Percentiles rank a stretch among this genome's conserved stretches.
Conservation (phyloP, 805 yeast genomes). For the Metschnikowia borealis region DNA sequence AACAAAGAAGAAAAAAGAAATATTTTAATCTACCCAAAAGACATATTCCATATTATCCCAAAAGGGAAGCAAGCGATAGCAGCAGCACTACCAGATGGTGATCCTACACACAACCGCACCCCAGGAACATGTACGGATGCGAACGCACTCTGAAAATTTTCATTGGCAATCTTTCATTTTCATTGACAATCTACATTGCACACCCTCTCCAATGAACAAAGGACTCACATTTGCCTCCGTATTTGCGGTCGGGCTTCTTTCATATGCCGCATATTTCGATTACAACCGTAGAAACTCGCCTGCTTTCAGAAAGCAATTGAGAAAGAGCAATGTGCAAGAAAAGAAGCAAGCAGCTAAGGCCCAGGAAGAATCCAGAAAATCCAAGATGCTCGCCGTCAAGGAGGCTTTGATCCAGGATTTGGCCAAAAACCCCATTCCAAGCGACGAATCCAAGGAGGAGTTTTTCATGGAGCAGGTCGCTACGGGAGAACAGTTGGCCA, state of each 20-base stretch:
- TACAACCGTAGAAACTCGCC: slow-evolving; percentile 80
- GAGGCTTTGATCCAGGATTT: slow-evolving; percentile 61
- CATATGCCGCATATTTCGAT: slow-evolving; percentile 88
- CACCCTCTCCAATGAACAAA: slow-evolving; percentile 23
- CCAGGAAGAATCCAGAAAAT: slow-evolving; percentile 56
- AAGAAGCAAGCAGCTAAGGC: slow-evolving; percentile 51
- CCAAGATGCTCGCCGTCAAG: slow-evolving; percentile 57
- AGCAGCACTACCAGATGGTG: not conserved
- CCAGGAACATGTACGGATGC: slow-evolving; percentile 1
- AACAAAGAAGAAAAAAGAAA: no score
- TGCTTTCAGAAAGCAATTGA: slow-evolving; percentile 75
- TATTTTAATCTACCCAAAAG: no score
- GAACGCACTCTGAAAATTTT: slow-evolving; percentile 11
- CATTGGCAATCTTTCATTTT: slow-evolving; percentile 5
- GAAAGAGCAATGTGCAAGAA: slow-evolving; percentile 59
- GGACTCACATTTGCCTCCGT: slow-evolving; percentile 34
- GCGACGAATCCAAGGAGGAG: slow-evolving; percentile 60
- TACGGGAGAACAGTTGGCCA: slow-evolving; percentile 76
- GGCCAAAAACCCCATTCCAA: slow-evolving; percentile 70
- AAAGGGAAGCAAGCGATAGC: not conserved
- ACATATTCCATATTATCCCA: no score
- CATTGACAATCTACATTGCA: not conserved
- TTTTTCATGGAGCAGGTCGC: slow-evolving; percentile 82
- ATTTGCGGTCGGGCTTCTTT: slow-evolving; percentile 54
- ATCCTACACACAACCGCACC: not conserved